Percentiles rank a stretch among this genome's conserved stretches.
These are phyloP conservation scores for Aspergillus udagawae DNA, from an alignment of 2,329 filamentous ascomycete species.

Conservation along the genomic window DNA sequence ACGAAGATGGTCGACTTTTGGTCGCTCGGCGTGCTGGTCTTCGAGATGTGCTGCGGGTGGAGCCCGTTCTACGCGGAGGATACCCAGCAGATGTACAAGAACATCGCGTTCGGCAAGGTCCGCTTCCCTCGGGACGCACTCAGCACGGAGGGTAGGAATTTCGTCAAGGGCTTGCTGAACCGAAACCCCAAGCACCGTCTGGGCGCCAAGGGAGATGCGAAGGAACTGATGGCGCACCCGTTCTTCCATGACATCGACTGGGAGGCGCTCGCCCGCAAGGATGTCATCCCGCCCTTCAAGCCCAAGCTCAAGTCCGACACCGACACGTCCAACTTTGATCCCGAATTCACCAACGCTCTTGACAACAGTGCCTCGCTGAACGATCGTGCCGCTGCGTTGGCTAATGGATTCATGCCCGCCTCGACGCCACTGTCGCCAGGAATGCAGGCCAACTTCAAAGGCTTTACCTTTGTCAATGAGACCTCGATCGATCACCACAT, in stretches of 20 bases:
- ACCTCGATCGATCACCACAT: constrained; percentile 72
- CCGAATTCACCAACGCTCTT: constrained; percentile 93
- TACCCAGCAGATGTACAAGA: constrained; percentile 99
- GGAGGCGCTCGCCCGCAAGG: constrained; percentile 81
- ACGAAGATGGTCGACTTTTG: constrained; percentile 99
- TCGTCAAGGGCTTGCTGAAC: constrained; percentile 95
- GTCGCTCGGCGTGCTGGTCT: constrained; percentile 95
- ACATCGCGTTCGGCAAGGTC: constrained; percentile 98
- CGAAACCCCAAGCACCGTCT: constrained; percentile 94
- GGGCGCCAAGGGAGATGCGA: constrained; percentile 84
- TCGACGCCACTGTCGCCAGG: constrained; percentile 91
- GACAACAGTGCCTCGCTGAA: constrained; percentile 85
- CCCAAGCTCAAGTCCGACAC: constrained; percentile 93
- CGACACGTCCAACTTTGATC: constrained; percentile 97
- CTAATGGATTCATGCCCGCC: constrained; percentile 73
- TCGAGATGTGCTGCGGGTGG: constrained; percentile 99
- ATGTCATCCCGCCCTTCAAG: constrained; percentile 94
- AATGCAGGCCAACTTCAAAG: constrained; percentile 96
- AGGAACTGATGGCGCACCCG: constrained; percentile 87
- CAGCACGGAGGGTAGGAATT: constrained; percentile 91
- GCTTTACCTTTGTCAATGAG: constrained; percentile 98
- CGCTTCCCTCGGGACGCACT: constrained; percentile 92
- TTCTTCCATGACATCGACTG: constrained; percentile 96
- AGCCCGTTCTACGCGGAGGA: constrained; percentile 98
- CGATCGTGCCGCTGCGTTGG: constrained; percentile 80